Evolutionary conservation across 2,329 filamentous ascomycete species (phyloP), one percentile per base, ranked within the genome.

Genomic region (Colletotrichum melonis): DNA sequence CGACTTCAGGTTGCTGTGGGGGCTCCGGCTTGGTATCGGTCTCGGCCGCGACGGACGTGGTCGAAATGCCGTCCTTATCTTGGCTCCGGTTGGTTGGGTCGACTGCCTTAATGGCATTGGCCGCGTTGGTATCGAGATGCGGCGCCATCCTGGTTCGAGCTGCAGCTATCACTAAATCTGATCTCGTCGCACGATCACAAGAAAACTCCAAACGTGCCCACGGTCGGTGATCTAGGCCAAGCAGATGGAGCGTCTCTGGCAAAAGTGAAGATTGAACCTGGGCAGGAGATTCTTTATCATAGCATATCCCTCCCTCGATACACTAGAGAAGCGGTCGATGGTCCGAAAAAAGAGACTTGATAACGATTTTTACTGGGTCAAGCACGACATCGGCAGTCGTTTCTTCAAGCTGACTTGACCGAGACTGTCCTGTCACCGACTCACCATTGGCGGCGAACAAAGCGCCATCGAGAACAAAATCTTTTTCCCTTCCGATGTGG

Each of bases 281-380:
- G 55, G 67, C 70, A 52, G 46, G 4, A 42, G 60, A 65, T 57
- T n/a, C 56, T 70, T 65, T 70, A 70, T 65, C 16, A 57, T 7
- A 30, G 67, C 14, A 1, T 19, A 56, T 46, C 54, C 24, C 22
- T 55, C 22, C 22, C 22, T 62, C 22, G 1, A 9, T 12, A 28
- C 63, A 52, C 49, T 49, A 6, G 19, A 32, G 55, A 65, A 49
- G 46, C 60, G 56, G 67, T 22, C 55, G 55, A 62, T 38, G n/a
- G 49, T 56, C 66, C 66, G 66, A 65, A 28, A 62, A 28, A 28
- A 35, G 26, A 14, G 56, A 56, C 57, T 63, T 49, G 69, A 68
- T 62, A 68, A 72, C 54, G 63, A 72, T 9, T 59, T 74, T 74
- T 74, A 60, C 68, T 74, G 63, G 70, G 58, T 12, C 71, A 30